Conservation (phyloP, 257 asterid genomes). For the Oldenlandia corymbosa region DNA sequence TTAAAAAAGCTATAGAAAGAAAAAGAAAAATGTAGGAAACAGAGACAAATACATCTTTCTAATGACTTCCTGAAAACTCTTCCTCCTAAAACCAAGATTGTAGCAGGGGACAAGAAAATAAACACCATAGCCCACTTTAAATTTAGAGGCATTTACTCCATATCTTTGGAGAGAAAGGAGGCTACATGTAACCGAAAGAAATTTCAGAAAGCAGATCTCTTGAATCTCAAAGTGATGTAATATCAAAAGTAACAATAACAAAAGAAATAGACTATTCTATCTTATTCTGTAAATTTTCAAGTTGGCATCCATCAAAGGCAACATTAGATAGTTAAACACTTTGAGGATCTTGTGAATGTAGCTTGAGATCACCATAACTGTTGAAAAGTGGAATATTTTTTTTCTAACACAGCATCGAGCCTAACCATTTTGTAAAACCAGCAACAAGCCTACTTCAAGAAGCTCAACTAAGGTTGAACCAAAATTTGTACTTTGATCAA, state of each 20-base stretch:
- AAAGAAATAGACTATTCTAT: background rate
- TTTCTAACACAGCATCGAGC: background rate
- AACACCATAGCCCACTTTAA: background rate
- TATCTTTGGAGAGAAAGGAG: background rate
- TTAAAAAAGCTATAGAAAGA: background rate
- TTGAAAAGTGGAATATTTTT: background rate
- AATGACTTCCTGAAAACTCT: background rate
- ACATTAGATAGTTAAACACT: background rate
- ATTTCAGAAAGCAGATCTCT: background rate
- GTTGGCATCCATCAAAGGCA: background rate
- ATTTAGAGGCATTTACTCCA: background rate
- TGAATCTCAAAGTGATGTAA: constrained; percentile 3
- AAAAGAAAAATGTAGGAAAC: background rate
- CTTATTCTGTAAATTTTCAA: background rate
- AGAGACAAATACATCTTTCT: background rate
- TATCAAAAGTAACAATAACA: background rate
- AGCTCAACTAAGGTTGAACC: background rate
- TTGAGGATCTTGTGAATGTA: background rate
- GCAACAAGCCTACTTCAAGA: background rate
- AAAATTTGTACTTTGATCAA: background rate
- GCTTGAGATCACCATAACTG: background rate
- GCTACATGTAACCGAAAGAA: background rate
- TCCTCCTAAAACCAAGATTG: background rate
- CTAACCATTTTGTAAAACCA: background rate
- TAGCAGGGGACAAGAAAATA: background rate